These are phyloP conservation scores for Aspergillus sp. DNA, from an alignment of 2,329 filamentous ascomycete genomes.

Conservation along the genomic window DNA sequence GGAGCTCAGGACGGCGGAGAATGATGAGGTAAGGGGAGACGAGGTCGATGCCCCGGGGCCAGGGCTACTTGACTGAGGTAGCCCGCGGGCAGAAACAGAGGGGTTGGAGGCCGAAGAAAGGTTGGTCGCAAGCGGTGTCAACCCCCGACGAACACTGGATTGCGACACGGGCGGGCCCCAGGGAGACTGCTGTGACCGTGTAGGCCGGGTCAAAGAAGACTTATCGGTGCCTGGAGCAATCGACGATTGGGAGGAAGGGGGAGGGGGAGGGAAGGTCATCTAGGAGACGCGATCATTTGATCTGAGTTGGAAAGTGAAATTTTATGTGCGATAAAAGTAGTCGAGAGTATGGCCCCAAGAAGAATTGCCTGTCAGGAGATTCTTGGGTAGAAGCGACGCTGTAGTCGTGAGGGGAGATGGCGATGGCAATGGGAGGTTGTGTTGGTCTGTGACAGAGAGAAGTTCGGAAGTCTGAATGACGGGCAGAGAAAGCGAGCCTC, in stretches of 20 bases:
- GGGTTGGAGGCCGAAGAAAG: slow-evolving; percentile 47
- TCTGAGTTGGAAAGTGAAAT: slow-evolving; percentile 45
- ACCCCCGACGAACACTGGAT: slow-evolving; percentile 59
- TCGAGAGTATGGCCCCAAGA: slow-evolving; percentile 14
- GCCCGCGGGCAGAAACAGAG: slow-evolving; percentile 49
- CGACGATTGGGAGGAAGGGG: slow-evolving; percentile 56
- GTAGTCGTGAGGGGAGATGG: slow-evolving; percentile 21
- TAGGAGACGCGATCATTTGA: slow-evolving; percentile 59
- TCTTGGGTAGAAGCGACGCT: slow-evolving; percentile 18
- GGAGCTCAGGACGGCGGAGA: slow-evolving; percentile 57
- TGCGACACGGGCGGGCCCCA: slow-evolving; percentile 62
- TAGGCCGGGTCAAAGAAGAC: slow-evolving; percentile 49
- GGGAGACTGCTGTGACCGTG: slow-evolving; percentile 57
- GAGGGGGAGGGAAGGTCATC: slow-evolving; percentile 61
- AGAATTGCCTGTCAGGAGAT: slow-evolving; percentile 13
- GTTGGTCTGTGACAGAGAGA: slow-evolving; percentile 34
- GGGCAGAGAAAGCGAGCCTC: slow-evolving; percentile 33
- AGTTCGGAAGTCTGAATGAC: slow-evolving; percentile 31
- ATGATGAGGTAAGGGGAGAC: slow-evolving; percentile 57
- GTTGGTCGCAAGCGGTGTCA: slow-evolving; percentile 63
- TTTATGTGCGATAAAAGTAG: slow-evolving; percentile 27
- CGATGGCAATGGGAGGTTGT: slow-evolving; percentile 28
- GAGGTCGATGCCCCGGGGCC: slow-evolving; percentile 53
- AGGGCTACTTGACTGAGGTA: slow-evolving; percentile 54
- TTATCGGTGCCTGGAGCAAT: slow-evolving; percentile 57